Evolutionary conservation across 75 land plant genomes (phyloP).

Genomic region (Isoetes taiwanensis): DNA sequence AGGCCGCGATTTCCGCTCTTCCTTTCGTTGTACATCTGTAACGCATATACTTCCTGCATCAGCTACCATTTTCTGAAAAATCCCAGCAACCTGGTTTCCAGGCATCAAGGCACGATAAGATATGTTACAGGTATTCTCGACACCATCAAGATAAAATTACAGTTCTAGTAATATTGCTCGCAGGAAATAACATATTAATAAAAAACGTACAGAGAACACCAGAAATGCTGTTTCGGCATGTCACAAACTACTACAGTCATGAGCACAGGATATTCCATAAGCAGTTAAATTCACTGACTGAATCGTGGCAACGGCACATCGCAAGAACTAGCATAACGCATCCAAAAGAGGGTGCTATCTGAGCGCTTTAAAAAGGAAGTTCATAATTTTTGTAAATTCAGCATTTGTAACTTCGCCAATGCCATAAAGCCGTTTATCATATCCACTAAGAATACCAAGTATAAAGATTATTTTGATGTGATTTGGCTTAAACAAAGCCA

Average conservation of each 20-base stretch:
- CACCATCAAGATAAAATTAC: neutral
- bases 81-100: slow-evolving; percentile 41
- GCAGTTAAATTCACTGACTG: too few species aligned
- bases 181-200: neutral
- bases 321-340: too few species aligned
- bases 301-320: too few species aligned
- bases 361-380: too few species aligned
- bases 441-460: too few species aligned
- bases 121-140: neutral
- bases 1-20: slow-evolving; percentile 74
- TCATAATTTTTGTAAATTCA: too few species aligned
- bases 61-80: slow-evolving; percentile 73
- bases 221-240: neutral
- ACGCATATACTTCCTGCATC: slow-evolving; percentile 44
- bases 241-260: too few species aligned
- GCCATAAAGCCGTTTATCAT: too few species aligned
- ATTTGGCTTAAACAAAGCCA: slow-evolving; percentile 1
- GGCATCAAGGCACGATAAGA: neutral
- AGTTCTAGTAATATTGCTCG: neutral
- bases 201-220: neutral
- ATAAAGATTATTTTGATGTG: too few species aligned
- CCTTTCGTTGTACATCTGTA: slow-evolving; percentile 46
- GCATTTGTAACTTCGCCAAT: too few species aligned
- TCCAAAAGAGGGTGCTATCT: too few species aligned
- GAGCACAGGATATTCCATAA: too few species aligned